Evolutionary conservation across 179 eudicot genomes (phyloP).

Genomic region (Drosera spatulata): DNA sequence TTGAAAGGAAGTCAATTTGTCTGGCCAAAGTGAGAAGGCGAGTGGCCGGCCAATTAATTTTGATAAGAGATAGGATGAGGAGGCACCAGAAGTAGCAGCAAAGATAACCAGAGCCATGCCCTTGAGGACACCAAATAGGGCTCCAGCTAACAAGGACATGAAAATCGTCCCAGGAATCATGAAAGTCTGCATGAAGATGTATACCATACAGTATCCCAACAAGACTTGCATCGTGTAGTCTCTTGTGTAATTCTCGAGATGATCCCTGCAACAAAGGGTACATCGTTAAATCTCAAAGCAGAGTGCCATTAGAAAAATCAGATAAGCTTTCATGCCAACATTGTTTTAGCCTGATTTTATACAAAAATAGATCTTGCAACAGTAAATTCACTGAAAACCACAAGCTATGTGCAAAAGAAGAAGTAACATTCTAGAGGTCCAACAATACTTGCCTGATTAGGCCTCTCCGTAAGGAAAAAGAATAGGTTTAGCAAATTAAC

Average conservation of each 20-base stretch:
- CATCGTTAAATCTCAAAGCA: background rate
- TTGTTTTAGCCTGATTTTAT: too few relatives aligned
- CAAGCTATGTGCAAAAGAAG: too few relatives aligned
- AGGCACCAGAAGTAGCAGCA: slow-evolving; percentile 95
- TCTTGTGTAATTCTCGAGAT: slow-evolving; percentile 89
- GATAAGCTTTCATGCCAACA: too few relatives aligned
- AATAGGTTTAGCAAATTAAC: too few relatives aligned
- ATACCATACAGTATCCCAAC: slow-evolving; percentile 84
- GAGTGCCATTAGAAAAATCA: background rate
- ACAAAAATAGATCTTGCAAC: too few relatives aligned
- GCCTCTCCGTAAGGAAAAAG: too few relatives aligned
- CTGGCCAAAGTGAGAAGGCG: slow-evolving; percentile 70
- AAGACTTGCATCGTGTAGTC: slow-evolving; percentile 93
- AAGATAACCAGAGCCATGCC: slow-evolving; percentile 85
- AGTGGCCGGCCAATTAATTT: slow-evolving; percentile 87
- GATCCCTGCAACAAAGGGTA: slow-evolving; percentile 43
- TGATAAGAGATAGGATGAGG: slow-evolving; percentile 89
- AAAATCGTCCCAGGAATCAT: slow-evolving; percentile 98
- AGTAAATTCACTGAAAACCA: too few relatives aligned
- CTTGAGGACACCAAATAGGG: slow-evolving; percentile 89
- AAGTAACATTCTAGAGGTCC: too few relatives aligned
- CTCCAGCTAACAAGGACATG: slow-evolving; percentile 97
- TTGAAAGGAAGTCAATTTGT: slow-evolving; percentile 70
- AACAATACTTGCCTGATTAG: too few relatives aligned
- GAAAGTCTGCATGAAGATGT: slow-evolving; percentile 99